Percentiles rank a stretch among this genome's conserved stretches.
These are phyloP conservation scores for Stephania japonica DNA, from an alignment of 164 flowering plant genomes.

Conservation along the genomic window DNA sequence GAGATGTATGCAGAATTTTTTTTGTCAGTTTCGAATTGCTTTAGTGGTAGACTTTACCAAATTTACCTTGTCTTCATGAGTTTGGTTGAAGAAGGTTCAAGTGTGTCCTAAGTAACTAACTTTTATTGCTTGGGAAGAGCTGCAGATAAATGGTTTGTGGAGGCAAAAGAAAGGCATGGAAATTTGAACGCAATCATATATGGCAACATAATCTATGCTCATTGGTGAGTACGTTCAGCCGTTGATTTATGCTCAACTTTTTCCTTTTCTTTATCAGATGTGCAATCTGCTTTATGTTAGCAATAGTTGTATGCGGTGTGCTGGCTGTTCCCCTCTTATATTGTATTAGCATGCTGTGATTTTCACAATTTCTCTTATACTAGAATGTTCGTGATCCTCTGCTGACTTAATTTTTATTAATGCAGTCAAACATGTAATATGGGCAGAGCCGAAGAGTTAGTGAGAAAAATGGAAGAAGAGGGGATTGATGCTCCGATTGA, in stretches of 20 bases:
- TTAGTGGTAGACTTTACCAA: no score
- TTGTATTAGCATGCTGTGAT: background rate
- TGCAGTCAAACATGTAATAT: slow-evolving; percentile 75
- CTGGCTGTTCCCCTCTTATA: background rate
- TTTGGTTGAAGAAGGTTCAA: background rate
- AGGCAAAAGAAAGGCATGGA: slow-evolving; percentile 62
- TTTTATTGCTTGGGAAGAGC: slow-evolving; percentile 57
- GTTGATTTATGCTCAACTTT: background rate
- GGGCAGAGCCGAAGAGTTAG: slow-evolving; percentile 83
- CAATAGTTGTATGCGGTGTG: background rate
- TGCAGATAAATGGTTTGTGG: slow-evolving; percentile 91
- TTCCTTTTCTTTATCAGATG: background rate
- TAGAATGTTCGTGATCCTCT: background rate
- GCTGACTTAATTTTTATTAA: background rate
- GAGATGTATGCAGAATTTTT: no score
- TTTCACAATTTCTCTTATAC: background rate
- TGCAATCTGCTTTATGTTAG: background rate
- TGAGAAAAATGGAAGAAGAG: slow-evolving; percentile 91
- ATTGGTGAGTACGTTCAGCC: slow-evolving; percentile 46
- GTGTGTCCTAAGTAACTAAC: background rate
- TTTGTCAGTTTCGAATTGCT: no score
- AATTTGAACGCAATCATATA: slow-evolving; percentile 73
- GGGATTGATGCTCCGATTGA: slow-evolving; percentile 92
- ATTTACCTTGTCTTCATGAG: no score
- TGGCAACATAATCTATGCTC: slow-evolving; percentile 82